A percentile compares a stretch with the other conserved stretches of the same genome.
These are phyloP conservation scores for Cymbopogon citratus DNA, from an alignment of 176 grass and related monocot genomes.

Conservation along the genomic window DNA sequence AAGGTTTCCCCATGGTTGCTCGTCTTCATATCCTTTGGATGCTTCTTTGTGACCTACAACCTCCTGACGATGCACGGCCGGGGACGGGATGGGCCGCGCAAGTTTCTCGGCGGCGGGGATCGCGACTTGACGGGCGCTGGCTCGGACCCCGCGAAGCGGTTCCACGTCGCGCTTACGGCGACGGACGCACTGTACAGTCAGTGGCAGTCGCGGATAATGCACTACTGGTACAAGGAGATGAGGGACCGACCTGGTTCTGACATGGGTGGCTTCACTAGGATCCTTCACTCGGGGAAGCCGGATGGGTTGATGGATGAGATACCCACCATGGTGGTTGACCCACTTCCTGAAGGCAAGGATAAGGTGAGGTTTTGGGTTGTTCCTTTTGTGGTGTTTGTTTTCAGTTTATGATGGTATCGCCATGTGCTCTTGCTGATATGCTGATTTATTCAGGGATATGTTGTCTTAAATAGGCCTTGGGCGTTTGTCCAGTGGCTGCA, in stretches of 20 bases:
- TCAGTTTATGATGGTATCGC: neutral
- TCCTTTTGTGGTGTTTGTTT: neutral
- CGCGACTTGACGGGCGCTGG: constrained; percentile 10
- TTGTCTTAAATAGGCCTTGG: constrained; percentile 98
- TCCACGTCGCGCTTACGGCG: constrained; percentile 88
- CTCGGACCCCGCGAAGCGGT: constrained; percentile 49
- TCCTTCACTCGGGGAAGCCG: constrained; percentile 80
- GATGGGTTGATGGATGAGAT: constrained; percentile 92
- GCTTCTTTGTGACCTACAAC: constrained; percentile 86
- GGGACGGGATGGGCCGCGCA: constrained; percentile 24
- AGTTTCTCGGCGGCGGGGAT: constrained; percentile 11
- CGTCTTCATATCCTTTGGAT: constrained; percentile 44
- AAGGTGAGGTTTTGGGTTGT: constrained; percentile 33
- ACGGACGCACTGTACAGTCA: constrained; percentile 90
- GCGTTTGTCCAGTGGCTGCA: constrained; percentile 95
- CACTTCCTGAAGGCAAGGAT: constrained; percentile 73
- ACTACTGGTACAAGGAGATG: constrained; percentile 94
- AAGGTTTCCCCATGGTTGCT: constrained; percentile 52
- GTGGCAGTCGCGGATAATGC: constrained; percentile 95
- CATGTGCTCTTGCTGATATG: neutral
- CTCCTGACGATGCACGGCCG: constrained; percentile 55
- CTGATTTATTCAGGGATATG: constrained; percentile 64
- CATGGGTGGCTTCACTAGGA: constrained; percentile 95
- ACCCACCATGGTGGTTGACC: constrained; percentile 77
- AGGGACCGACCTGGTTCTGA: constrained; percentile 53